Percentiles rank a stretch among this genome's conserved stretches.
These are phyloP conservation scores for Termitomyces sp. DNA, from an alignment of 768 basidiomycete species.

Conservation along the genomic window DNA sequence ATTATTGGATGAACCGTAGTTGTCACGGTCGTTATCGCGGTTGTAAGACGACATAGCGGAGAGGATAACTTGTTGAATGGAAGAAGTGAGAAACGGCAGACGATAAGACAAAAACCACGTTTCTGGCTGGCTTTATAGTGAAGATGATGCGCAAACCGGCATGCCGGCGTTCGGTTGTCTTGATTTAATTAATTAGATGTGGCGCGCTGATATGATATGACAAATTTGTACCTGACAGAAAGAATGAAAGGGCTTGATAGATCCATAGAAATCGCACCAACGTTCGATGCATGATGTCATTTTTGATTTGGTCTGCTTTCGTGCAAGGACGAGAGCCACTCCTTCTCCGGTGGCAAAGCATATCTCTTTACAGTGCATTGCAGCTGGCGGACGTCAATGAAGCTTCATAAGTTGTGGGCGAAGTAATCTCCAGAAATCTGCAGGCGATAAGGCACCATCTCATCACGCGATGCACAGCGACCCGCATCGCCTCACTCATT, in stretches of 20 bases:
- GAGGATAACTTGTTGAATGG: not conserved
- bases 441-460: slow-evolving; percentile 1
- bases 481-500: not conserved
- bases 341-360: not conserved
- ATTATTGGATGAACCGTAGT: slow-evolving; percentile 23
- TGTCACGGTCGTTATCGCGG: slow-evolving; percentile 2
- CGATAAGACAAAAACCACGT: not conserved
- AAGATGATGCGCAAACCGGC: not conserved
- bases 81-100: not conserved
- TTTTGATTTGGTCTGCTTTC: not conserved
- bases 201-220: slow-evolving; percentile 8
- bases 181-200: not conserved
- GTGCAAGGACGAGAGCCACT: not conserved
- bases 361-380: not conserved
- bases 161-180: not conserved
- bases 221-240: slow-evolving; percentile 2
- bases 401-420: not conserved
- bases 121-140: not conserved
- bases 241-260: slow-evolving; percentile 2
- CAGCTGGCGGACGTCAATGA: not conserved
- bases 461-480: not conserved
- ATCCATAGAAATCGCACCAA: not conserved
- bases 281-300: slow-evolving; percentile 1
- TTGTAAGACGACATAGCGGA: not conserved
- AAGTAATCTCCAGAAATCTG: not conserved